phyloP scores from a whole-genome alignment of 225 moss, liverwort and hornwort genomes.

The Sphagnum contortum region DNA sequence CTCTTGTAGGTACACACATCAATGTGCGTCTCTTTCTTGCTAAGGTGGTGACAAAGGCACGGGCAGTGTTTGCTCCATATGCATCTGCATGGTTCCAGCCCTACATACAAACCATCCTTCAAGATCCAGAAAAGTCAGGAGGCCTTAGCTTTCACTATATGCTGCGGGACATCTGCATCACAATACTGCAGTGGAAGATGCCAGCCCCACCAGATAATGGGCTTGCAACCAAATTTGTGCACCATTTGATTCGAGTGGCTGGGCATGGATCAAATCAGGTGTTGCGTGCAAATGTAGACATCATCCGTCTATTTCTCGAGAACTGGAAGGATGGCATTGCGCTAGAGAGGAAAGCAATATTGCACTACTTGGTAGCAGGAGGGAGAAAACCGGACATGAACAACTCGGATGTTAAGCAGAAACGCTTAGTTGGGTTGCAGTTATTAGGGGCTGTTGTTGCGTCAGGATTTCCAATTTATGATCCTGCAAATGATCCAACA shows the following conservation, averaged over 20 bases:
- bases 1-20: slow-evolving; percentile 51
- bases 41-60: slow-evolving; percentile 64
- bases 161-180: slow-evolving; percentile 88
- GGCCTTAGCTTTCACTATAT: slow-evolving; percentile 83
- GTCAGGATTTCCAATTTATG: slow-evolving; percentile 63
- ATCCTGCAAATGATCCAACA: slow-evolving; percentile 39
- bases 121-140: slow-evolving; percentile 65
- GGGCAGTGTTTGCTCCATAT: slow-evolving; percentile 64
- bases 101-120: slow-evolving; percentile 58
- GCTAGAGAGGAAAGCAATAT: slow-evolving; percentile 44
- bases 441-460: slow-evolving; percentile 71
- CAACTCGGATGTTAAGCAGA: slow-evolving; percentile 42
- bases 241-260: slow-evolving; percentile 69
- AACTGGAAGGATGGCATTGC: slow-evolving; percentile 57
- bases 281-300: slow-evolving; percentile 72
- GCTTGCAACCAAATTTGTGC: slow-evolving; percentile 53
- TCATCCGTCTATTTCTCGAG: slow-evolving; percentile 78
- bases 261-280: slow-evolving; percentile 71
- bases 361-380: slow-evolving; percentile 58
- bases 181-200: slow-evolving; percentile 69
- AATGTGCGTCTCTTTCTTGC: slow-evolving; percentile 85
- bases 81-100: slow-evolving; percentile 58
- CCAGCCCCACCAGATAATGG: slow-evolving; percentile 38
- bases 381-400: slow-evolving; percentile 60
- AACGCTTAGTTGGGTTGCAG: slow-evolving; percentile 73